Evolutionary conservation across 2,329 filamentous ascomycete species (phyloP).

Genomic region (Knoxdaviesia proteae): DNA sequence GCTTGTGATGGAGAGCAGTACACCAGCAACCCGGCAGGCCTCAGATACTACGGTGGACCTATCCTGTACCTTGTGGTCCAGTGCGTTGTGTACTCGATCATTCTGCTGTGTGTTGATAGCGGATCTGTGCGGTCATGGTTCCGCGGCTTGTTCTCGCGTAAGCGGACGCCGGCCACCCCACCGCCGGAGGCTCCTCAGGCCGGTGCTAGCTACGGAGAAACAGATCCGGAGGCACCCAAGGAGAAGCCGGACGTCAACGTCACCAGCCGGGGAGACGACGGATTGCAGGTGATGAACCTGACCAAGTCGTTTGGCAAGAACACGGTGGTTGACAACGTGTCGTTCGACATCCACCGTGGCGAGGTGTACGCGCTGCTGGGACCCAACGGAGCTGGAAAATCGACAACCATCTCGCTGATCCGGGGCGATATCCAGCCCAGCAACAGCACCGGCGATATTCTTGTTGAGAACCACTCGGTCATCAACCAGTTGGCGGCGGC

Average conservation of each 20-base stretch:
- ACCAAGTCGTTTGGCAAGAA: constrained; percentile 61
- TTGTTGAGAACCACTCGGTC: constrained; percentile 61
- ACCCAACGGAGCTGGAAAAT: constrained; percentile 82
- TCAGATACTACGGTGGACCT: constrained; percentile 61
- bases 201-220: constrained; percentile 11
- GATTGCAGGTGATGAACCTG: constrained; percentile 59
- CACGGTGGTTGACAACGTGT: constrained; percentile 71
- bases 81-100: constrained; percentile 43
- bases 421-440: constrained; percentile 75
- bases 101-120: constrained; percentile 64
- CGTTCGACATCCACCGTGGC: constrained; percentile 58
- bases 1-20: constrained; percentile 47
- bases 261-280: constrained; percentile 17
- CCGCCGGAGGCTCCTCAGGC: neutral
- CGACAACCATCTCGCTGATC: constrained; percentile 72
- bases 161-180: constrained; percentile 6
- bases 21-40: constrained; percentile 45
- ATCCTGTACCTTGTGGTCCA: constrained; percentile 69
- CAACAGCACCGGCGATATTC: constrained; percentile 51
- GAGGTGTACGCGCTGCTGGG: constrained; percentile 80
- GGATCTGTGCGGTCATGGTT: constrained; percentile 41
- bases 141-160: constrained; percentile 18
- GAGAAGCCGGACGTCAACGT: constrained; percentile 37
- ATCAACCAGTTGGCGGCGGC: constrained; percentile 51
- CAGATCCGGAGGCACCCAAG: constrained; percentile 39